Conservation (phyloP, 2,329 filamentous ascomycete species). For the Alternaria brassicae region DNA sequence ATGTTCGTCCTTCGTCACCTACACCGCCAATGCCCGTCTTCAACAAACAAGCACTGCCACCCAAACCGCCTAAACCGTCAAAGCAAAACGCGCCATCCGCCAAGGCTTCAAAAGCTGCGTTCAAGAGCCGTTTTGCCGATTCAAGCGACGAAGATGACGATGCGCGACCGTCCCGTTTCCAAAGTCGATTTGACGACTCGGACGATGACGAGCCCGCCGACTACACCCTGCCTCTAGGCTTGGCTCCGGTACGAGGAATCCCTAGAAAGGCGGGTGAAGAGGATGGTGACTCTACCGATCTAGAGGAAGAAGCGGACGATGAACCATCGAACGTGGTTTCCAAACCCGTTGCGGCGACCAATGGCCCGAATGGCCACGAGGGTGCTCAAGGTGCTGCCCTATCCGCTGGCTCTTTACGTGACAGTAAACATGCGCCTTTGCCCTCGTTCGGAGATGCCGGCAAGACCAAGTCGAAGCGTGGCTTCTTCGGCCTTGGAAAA, state of each 20-base stretch:
- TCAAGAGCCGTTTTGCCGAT: conserved; percentile 67
- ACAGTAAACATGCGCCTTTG: conserved; percentile 46
- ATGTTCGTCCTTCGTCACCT: conserved; percentile 21
- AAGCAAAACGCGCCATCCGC: conserved; percentile 28
- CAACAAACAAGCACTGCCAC: conserved; percentile 28
- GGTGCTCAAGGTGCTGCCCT: conserved; percentile 42
- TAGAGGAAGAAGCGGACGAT: conserved; percentile 54
- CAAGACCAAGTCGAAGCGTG: conserved; percentile 52
- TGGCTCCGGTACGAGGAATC: conserved; percentile 66
- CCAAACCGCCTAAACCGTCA: conserved; percentile 14
- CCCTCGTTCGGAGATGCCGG: conserved; percentile 37
- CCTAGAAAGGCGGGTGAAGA: conserved; percentile 62
- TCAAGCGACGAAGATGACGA: conserved; percentile 68
- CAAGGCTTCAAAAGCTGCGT: conserved; percentile 29
- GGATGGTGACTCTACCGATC: conserved; percentile 64
- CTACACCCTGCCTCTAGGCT: conserved; percentile 48
- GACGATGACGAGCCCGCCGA: conserved; percentile 64
- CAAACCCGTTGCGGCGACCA: conserved; percentile 26
- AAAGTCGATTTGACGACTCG: conserved; percentile 59
- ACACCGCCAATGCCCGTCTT: conserved; percentile 28
- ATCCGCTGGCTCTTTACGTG: conserved; percentile 49
- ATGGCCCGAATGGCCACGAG: conserved; percentile 16
- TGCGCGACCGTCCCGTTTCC: conserved; percentile 47
- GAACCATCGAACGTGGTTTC: conserved; percentile 16
- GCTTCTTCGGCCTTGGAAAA: conserved; percentile 64